Evolutionary conservation across 164 flowering plant genomes (phyloP).

Genomic region (Brasenia schreberi): DNA sequence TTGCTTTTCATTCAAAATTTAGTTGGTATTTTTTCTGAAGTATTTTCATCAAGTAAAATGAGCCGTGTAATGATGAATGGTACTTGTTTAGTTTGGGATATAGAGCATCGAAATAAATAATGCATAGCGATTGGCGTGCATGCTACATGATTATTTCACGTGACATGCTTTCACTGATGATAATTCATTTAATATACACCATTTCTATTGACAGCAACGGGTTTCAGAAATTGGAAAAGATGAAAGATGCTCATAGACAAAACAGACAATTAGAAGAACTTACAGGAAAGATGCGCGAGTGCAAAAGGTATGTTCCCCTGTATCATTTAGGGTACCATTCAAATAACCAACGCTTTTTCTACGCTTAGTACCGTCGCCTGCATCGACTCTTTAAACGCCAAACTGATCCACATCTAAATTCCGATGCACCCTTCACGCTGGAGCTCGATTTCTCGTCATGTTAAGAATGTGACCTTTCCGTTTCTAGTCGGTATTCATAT

Average conservation of each 20-base stretch:
- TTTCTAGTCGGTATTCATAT: neutral
- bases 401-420: neutral
- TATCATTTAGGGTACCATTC: neutral
- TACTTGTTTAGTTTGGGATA: neutral
- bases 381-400: neutral
- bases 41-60: no score
- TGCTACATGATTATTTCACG: neutral
- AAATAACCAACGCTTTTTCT: neutral
- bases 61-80: neutral
- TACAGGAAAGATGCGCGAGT: slow-evolving; percentile 81
- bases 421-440: neutral
- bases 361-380: no score
- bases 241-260: slow-evolving; percentile 67
- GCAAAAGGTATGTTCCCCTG: slow-evolving; percentile 49
- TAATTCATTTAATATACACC: neutral
- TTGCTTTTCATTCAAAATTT: no score
- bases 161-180: neutral
- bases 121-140: neutral
- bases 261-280: slow-evolving; percentile 88
- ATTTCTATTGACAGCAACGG: slow-evolving; percentile 49
- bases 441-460: no score
- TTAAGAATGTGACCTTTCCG: neutral
- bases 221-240: slow-evolving; percentile 85
- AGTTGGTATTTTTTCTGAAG: no score
- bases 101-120: no score